Conservation (phyloP, 768 basidiomycete genomes). For the Pleurotus pulmonarius region DNA sequence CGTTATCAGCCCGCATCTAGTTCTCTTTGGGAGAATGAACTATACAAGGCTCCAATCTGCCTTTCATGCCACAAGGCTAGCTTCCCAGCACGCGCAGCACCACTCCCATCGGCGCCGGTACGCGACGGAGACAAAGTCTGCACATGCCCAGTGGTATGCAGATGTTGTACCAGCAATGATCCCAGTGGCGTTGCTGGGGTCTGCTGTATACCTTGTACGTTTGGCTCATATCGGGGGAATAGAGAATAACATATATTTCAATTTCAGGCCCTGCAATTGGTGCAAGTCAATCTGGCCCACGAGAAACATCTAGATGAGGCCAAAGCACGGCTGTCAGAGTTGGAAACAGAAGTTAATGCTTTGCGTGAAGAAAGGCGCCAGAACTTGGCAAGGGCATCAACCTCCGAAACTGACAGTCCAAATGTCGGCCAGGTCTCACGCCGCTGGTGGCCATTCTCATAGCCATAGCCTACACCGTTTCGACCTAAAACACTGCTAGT, state of each 20-base stretch:
- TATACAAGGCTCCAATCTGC: neutral
- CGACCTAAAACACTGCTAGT: neutral
- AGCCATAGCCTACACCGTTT: neutral
- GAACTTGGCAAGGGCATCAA: constrained; percentile 2
- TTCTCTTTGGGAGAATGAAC: neutral
- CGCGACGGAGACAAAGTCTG: constrained; percentile 25
- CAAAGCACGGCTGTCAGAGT: constrained; percentile 38
- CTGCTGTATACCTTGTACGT: constrained; percentile 71
- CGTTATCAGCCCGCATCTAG: neutral
- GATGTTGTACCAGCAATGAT: constrained; percentile 73
- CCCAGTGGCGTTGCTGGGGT: constrained; percentile 73
- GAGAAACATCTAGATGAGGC: constrained; percentile 71
- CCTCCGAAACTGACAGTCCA: neutral
- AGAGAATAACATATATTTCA: constrained; percentile 20
- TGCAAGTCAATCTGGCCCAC: constrained; percentile 59
- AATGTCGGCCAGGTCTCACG: neutral
- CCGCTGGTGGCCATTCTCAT: constrained; percentile 8
- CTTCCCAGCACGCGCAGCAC: constrained; percentile 13
- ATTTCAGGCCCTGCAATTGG: constrained; percentile 60
- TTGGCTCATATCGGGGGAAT: neutral
- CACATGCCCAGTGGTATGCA: constrained; percentile 66
- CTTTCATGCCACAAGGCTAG: neutral
- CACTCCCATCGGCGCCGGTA: constrained; percentile 2
- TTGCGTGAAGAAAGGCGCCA: constrained; percentile 27
- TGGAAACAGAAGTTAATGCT: constrained; percentile 58